Base-by-base conservation (phyloP, 2,329 filamentous ascomycete genomes). In the Ophiocordyceps australis region DNA sequence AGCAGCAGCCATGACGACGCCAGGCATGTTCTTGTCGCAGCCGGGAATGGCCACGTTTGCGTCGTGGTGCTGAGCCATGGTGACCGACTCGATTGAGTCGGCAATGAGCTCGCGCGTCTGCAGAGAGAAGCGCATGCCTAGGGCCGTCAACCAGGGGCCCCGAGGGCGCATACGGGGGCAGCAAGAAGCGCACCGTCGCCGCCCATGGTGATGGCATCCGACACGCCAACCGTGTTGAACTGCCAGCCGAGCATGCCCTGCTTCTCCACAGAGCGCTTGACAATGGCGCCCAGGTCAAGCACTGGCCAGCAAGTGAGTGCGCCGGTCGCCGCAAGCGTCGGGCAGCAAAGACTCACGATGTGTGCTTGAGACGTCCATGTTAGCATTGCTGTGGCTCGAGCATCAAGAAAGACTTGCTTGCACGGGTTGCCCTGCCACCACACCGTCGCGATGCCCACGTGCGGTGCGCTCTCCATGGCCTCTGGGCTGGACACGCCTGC, bases 391-490 rank as follows among this genome's bases (percentile, higher is more conserved):
- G n/a, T n/a, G n/a, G n/a, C n/a, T n/a, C n/a, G n/a, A n/a, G n/a
- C n/a, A n/a, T n/a, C n/a, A n/a, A 15, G 12, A n/a, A 1, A 18
- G 11, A 63, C 74, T 54, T 52, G 80, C 74, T 93, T 93, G 70
- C 85, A 94, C 20, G 86, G 81, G 46, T 94, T 94, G 16, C 86
- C 86, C 52, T 94, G 83, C 85, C 85, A 95, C 85, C 85, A 94
- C 5, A 94, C 80, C 5, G 78, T 83, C 7, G 83, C 77, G 43
- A 94, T 71, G 30, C 86, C 86, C 15, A 95, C 79, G 35, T 95
- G 86, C 9, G 86, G 81, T 27, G 78, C 77, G 30, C 66, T 86
- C 54, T 86, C 85, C 80, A 95, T 92, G 42, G 74, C 71, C 29
- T 89, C 62, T 40, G 71, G 64, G 43, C 82, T 69, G 2, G 83